A percentile compares a stretch with the other conserved stretches of the same genome.
Evolutionary conservation across 2,329 filamentous ascomycete species (phyloP).

Genomic region (Nothopassalora personata): DNA sequence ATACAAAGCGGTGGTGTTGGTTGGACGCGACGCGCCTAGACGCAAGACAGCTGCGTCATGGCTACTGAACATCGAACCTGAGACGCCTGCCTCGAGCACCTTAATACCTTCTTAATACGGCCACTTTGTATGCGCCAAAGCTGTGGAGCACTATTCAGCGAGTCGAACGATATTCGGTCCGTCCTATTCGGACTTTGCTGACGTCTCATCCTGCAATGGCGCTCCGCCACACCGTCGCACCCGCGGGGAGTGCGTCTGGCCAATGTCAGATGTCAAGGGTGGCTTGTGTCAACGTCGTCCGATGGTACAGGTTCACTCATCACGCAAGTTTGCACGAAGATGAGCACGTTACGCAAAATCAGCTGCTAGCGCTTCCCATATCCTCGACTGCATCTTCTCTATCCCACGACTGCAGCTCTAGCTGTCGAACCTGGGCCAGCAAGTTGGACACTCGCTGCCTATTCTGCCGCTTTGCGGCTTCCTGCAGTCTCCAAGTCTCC

Average conservation of each 20-base stretch:
- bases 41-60: too few species aligned
- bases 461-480: slow-evolving; percentile 52
- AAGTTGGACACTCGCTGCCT: slow-evolving; percentile 52
- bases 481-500: slow-evolving; percentile 57
- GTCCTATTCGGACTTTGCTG: too few species aligned
- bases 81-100: too few species aligned
- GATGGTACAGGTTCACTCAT: background rate
- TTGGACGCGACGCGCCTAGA: too few species aligned
- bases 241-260: background rate
- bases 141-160: too few species aligned
- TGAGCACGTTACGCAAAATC: background rate
- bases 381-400: slow-evolving; percentile 61
- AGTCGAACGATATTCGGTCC: too few species aligned
- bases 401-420: slow-evolving; percentile 75
- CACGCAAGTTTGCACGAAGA: background rate
- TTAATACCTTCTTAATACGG: too few species aligned
- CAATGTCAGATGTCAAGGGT: background rate
- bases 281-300: background rate
- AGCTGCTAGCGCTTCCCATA: slow-evolving; percentile 14
- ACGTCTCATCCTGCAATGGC: background rate
- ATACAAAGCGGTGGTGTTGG: too few species aligned
- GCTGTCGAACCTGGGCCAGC: slow-evolving; percentile 50
- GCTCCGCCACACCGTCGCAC: background rate
- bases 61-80: too few species aligned
- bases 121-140: too few species aligned